Base-by-base conservation (phyloP, 2,329 filamentous ascomycete genomes). In the Colletotrichum scovillei region DNA sequence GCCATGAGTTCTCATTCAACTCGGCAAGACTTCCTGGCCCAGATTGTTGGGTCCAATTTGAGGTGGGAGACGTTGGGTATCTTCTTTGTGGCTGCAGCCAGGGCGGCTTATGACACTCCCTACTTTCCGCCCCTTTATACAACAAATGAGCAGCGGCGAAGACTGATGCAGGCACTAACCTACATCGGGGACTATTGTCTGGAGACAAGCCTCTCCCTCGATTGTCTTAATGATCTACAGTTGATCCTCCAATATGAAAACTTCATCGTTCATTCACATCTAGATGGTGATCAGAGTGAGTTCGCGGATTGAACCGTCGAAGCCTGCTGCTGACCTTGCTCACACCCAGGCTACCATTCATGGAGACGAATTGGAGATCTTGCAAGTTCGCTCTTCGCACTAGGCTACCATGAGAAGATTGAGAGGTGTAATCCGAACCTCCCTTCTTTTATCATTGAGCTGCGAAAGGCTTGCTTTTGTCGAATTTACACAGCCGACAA, bases 301-400 rank as follows among this genome's bases (percentile, higher is more conserved):
- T 49, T 35, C 32, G 32, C 32, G 1, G 32, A 22, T 22, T 11
- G 19, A 9, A 9, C 19, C 19, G 3, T 5, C 42, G 42, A n/a
- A 49, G 19, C n/a, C 19, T 49, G 19, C 16, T 4, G 42, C 19
- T 49, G 8, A 49, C 19, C 8, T 49, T 76, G 81, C 75, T n/a
- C 16, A 11, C 30, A 67, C 14, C 38, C n/a, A 85, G 86, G 85
- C 71, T 87, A 86, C 56, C 80, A 82, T 57, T 84, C 85, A 4
- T 88, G 86, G 86, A 81, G 85, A 58, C 82, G 81, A 42, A 78
- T 88, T 2, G 85, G 86, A 28, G 85, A 87, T 69, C 79, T 88
- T 7, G 82, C 83, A 4, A 82, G 82, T 49, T 86, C 86, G 0
- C 78, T 87, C 1, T 86, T 84, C 71, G 85, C 86, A 11, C 81